phyloP scores from a whole-genome alignment of 768 basidiomycete genomes.

The Lenzites betulinus region DNA sequence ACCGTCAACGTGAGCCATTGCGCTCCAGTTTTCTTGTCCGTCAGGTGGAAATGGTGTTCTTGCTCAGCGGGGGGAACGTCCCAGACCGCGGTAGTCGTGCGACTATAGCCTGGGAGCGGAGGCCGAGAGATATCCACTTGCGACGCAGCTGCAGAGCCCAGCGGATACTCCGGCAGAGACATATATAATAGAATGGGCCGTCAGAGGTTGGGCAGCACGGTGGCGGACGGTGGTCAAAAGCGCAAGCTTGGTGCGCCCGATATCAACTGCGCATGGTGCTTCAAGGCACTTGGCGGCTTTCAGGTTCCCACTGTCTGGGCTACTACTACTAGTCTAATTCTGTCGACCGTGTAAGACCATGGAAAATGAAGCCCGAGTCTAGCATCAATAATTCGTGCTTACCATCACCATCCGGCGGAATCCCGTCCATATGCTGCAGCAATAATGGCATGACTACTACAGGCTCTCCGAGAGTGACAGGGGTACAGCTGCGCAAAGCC shows the following conservation, averaged over 20 bases:
- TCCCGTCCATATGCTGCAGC: too few relatives aligned
- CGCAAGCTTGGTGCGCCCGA: not conserved
- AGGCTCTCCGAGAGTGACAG: too few relatives aligned
- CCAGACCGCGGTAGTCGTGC: not conserved
- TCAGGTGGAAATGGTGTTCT: constrained; percentile 4
- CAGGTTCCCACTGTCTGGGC: not conserved
- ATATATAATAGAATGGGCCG: not conserved
- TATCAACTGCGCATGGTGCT: not conserved
- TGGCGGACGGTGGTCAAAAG: not conserved
- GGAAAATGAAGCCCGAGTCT: not conserved
- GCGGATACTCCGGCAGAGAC: not conserved
- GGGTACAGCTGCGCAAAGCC: too few relatives aligned
- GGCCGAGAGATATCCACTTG: not conserved
- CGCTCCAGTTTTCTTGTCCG: constrained; percentile 11
- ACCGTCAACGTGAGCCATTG: constrained; percentile 15
- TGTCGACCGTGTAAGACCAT: not conserved
- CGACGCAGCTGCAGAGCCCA: not conserved
- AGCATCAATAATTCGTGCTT: too few relatives aligned
- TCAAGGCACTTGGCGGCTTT: not conserved
- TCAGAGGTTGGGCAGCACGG: not conserved
- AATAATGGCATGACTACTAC: too few relatives aligned
- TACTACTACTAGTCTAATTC: not conserved
- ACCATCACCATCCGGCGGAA: too few relatives aligned
- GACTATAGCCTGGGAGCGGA: not conserved
- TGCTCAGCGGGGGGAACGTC: constrained; percentile 7